Base-by-base conservation (phyloP, 768 basidiomycete species). In the Xanthoconium purpureum region DNA sequence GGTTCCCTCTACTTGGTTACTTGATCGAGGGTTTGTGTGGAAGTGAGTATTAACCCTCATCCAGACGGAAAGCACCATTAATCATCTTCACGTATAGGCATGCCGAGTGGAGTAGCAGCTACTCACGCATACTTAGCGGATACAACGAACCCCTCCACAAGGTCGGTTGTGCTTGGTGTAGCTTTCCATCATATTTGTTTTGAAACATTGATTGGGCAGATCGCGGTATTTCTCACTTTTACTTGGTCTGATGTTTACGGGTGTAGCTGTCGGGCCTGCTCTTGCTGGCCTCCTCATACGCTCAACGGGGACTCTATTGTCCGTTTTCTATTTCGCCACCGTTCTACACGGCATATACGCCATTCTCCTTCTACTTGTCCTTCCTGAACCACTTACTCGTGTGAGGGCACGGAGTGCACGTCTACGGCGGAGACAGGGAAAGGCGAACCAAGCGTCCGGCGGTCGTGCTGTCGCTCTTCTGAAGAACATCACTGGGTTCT, bases 381-480 rank as follows among this genome's bases (percentile, higher is more conserved):
- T 95, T 47, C 94, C 94, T 0, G 93, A 97, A 70, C 91, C 91
- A 0, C 77, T 94, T 2, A 81, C 86, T 11, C 64, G 70, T 36
- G 73, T 68, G 0, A 74, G 81, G 50, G 84, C 79, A 53, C 58
- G 61, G 54, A 53, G 63, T 40, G 64, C 67, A 56, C 39, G 59
- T 52, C 38, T 59, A 50, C 65, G 65, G 5, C 18, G 42, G 29
- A 52, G 33, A 51, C 47, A 54, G 40, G 55, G 62, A 58, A n/a
- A 65, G 62, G 29, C 47, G 29, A 54, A 35, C 10, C 36, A 45
- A 6, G 38, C 45, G 5, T 36, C 59, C 7, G 35, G 42, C 13
- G 24, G 47, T 32, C 47, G 20, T 37, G 29, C 29, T 49, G 18
- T 49, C 14, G 28, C 32, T 32, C 12, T 71, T 2, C 69, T 80